phyloP scores from a whole-genome alignment of 2,329 filamentous ascomycete genomes.

The Clonostachys rosea region DNA sequence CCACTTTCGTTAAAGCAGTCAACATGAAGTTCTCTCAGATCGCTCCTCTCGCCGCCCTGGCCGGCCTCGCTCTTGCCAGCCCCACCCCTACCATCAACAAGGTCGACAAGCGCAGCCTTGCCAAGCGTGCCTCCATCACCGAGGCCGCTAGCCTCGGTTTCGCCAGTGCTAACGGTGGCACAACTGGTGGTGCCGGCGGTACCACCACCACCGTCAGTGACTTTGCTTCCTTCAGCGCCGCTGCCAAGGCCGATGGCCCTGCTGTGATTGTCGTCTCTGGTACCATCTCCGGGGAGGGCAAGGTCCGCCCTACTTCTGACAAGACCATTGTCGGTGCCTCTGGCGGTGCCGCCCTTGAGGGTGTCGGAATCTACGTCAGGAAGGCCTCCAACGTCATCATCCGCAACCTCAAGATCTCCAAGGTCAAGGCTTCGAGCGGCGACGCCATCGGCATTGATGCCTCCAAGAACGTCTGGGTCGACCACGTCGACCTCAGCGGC shows the following conservation, averaged over 20 bases:
- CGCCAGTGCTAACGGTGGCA: constrained; percentile 25
- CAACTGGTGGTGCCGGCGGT: constrained; percentile 19
- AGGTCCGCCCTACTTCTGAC: constrained; percentile 29
- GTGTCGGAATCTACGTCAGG: constrained; percentile 42
- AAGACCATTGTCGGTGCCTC: constrained; percentile 34
- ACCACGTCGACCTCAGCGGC: constrained; percentile 62
- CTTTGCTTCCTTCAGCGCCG: constrained; percentile 15
- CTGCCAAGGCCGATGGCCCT: constrained; percentile 15
- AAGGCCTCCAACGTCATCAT: constrained; percentile 54
- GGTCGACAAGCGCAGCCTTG: constrained; percentile 10
- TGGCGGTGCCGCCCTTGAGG: constrained; percentile 21
- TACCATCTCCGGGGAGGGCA: constrained; percentile 14
- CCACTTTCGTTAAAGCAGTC: neutral
- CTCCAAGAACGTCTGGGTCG: constrained; percentile 59
- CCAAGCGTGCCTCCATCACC: constrained; percentile 26
- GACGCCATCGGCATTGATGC: constrained; percentile 56
- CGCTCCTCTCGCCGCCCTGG: constrained; percentile 14
- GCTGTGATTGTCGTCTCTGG: constrained; percentile 21
- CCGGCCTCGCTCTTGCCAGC: constrained; percentile 18
- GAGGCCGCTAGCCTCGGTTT: constrained; percentile 28
- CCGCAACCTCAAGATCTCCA: constrained; percentile 55
- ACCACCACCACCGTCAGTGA: constrained; percentile 18
- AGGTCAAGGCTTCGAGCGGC: constrained; percentile 51
- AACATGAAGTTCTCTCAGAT: constrained; percentile 25
- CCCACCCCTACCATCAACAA: constrained; percentile 20